Base-by-base conservation (phyloP, 495 filamentous ascomycete species). In the Xylona heveae region DNA sequence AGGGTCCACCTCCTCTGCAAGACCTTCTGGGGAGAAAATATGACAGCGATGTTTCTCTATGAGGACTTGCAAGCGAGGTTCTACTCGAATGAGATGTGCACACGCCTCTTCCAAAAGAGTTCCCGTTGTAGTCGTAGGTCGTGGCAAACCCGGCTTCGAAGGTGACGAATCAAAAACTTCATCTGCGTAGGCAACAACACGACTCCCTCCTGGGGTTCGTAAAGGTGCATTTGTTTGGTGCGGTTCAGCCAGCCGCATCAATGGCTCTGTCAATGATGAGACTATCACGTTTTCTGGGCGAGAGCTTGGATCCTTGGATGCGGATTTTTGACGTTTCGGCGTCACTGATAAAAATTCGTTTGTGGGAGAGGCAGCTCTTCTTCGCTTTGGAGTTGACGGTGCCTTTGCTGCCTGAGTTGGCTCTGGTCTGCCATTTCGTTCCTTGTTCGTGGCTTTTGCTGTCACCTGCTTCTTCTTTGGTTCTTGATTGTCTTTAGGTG, bases 1-100 rank as follows among this genome's bases (percentile, higher is more conserved):
- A 3, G 88, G 85, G 49, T 95, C 78, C 38, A 92, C 64, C 39
- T 68, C 54, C 53, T 94, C 84, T 12, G 71, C 67, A 12, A 97
- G 53, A 0, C 82, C 84, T 31, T 76, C 72, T 2, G 81, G 66
- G 5, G 77, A 78, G 52, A 94, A 93, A 8, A 88, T 46, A 23
- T 54, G 46, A 46, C 88, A 97, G 30, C 59, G 71, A 45, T 95
- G 62, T 39, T 64, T 57, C 31, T 77, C 70, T 38, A 94, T 69
- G 8, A 94, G 53, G 0, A 65, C 54, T 45, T 66, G 62, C 35
- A 97, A 64, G 28, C 72, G 72, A 4, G 75, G 57, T 38, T 92
- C 85, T 10, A 76, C 63, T 14, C 59, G 62, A 43, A 85, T 66
- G 5, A 97, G 54, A 51, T 93, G 79, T 8, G 66, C 69, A 38